These are phyloP conservation scores for Periglandula ipomoeae DNA, from an alignment of 2,329 filamentous ascomycete species.

Conservation along the genomic window DNA sequence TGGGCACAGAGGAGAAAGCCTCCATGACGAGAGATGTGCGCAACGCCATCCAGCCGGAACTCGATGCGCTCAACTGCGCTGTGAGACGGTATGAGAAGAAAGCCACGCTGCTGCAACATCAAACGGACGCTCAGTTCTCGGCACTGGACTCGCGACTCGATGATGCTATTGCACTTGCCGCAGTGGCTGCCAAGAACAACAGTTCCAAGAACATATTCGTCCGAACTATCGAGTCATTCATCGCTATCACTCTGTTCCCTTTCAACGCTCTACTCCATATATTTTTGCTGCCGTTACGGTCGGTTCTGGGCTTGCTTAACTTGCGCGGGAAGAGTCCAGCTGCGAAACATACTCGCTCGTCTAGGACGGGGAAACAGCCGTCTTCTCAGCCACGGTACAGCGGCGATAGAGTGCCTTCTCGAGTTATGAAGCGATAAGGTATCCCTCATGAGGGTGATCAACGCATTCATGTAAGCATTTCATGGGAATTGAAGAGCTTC, in stretches of 20 bases:
- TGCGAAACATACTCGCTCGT: slow-evolving; percentile 13
- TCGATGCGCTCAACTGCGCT: slow-evolving; percentile 81
- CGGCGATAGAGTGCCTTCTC: slow-evolving; percentile 25
- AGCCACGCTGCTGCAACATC: slow-evolving; percentile 61
- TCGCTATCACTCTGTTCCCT: slow-evolving; percentile 30
- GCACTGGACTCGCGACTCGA: slow-evolving; percentile 62
- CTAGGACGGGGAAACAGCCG: slow-evolving; percentile 3
- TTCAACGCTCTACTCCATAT: slow-evolving; percentile 30
- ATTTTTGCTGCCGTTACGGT: slow-evolving; percentile 33
- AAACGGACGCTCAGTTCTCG: slow-evolving; percentile 67
- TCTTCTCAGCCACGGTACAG: slow-evolving; percentile 21
- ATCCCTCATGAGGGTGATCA: not conserved
- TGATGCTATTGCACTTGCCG: slow-evolving; percentile 74
- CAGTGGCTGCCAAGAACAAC: slow-evolving; percentile 55
- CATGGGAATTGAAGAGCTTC: no score
- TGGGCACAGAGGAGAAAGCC: slow-evolving; percentile 30
- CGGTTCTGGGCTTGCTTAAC: slow-evolving; percentile 24
- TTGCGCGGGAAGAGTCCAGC: slow-evolving; percentile 19
- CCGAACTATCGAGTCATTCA: slow-evolving; percentile 28
- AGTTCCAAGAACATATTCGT: slow-evolving; percentile 26
- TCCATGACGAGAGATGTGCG: slow-evolving; percentile 49
- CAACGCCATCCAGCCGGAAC: slow-evolving; percentile 63
- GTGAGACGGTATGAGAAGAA: slow-evolving; percentile 90
- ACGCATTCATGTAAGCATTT: no score
- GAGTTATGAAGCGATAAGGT: slow-evolving; percentile 21